These are phyloP conservation scores for Gigaspora rosea DNA, from an alignment of 192 early-diverging fungal genomes.

Conservation along the genomic window DNA sequence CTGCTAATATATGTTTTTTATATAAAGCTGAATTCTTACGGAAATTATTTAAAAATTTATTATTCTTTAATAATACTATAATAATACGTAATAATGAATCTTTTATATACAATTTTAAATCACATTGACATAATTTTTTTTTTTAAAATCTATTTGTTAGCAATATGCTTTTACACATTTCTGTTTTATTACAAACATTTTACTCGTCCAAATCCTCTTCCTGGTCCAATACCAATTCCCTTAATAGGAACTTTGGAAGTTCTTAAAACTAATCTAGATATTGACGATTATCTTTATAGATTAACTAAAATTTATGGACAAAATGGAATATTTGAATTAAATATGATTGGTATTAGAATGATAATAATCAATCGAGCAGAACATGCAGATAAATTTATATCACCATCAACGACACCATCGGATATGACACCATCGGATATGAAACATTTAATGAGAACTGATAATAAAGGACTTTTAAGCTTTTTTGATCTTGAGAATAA, in stretches of 20 bases:
- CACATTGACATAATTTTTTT: not conserved
- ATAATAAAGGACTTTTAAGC: slow-evolving; percentile 13
- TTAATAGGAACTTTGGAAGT: slow-evolving; percentile 13
- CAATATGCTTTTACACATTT: not conserved
- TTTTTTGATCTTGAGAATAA: slow-evolving; percentile 28
- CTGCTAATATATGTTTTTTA: too few relatives aligned
- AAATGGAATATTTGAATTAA: slow-evolving; percentile 19
- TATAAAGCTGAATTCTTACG: too few relatives aligned
- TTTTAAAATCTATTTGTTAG: not conserved
- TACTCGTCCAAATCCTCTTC: too few relatives aligned
- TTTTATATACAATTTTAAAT: not conserved
- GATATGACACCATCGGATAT: too few relatives aligned
- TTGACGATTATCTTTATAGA: not conserved
- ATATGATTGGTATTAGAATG: not conserved
- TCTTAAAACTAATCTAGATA: slow-evolving; percentile 4
- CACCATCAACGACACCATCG: too few relatives aligned
- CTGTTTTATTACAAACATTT: slow-evolving; percentile 23
- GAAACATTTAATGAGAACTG: slow-evolving; percentile 19
- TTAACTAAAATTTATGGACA: slow-evolving; percentile 11
- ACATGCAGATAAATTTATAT: slow-evolving; percentile 11
- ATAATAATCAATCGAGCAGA: slow-evolving; percentile 6
- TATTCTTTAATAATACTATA: too few relatives aligned
- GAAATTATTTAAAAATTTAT: too few relatives aligned
- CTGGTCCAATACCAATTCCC: slow-evolving; percentile 22
- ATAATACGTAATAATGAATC: not conserved